Base-by-base conservation (phyloP, 2,329 filamentous ascomycete species). In the Clonostachys chloroleuca region DNA sequence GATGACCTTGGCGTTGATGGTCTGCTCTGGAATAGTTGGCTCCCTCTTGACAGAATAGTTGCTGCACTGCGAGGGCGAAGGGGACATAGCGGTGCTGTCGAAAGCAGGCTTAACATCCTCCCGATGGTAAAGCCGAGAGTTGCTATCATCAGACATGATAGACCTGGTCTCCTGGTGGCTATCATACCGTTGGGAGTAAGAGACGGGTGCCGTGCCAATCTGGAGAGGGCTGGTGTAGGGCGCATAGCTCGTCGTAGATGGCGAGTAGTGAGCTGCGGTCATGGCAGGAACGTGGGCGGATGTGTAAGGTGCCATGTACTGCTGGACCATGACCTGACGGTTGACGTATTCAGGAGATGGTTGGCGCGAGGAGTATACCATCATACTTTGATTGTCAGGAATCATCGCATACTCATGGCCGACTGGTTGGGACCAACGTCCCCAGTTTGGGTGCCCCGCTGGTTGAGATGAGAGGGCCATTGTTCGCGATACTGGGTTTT, bases 351-450 rank as follows among this genome's bases (percentile, higher is more conserved):
- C 59, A 43, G 69, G 51, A 41, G 60, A 58, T 42, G 63, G 56
- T 12, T 64, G 51, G 51, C 72, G 68, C 9, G 72, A 65, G 56
- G 78, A 73, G 61, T 78, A 82, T 8, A 69, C 65, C 53, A 80
- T 64, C 53, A 79, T 65, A 20, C 63, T 58, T 16, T 68, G 64
- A 24, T 66, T 56, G 43, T 75, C 73, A 30, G 24, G 24, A 68
- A 80, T 73, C 60, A 77, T 69, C 49, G 59, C 51, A 55, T 77
- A 80, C 36, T 75, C 73, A 43, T 62, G 55, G 13, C 63, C 65
- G 41, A 78, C 70, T 40, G 79, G 76, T 49, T 74, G 63, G 53
- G 72, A 64, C 74, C 77, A 81, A 54, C 76, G 76, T 56, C 69
- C 73, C 81, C 80, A 84, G 64, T 64, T 67, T 46, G 71, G 65